Evolutionary conservation across 1,139 yeast genomes (phyloP), one percentile per base, ranked within the genome.

Genomic region (Keqinozyma sinolaborantium): DNA sequence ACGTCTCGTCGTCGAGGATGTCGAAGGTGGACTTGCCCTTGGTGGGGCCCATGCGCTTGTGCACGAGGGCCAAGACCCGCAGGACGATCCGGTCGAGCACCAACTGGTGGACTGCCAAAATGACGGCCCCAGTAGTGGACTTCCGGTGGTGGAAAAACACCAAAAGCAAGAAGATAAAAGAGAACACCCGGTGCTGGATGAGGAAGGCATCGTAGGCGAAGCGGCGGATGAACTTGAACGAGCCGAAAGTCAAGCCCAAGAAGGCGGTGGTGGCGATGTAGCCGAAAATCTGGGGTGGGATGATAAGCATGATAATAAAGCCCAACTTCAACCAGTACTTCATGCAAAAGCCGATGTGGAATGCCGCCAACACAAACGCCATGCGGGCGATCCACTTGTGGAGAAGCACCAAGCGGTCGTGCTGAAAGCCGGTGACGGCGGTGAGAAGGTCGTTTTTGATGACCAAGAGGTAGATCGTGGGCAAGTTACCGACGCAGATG

Each of bases 201-300:
- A 71, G 51, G 40, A 72, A 69, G 38, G 65, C 53, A 30, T 72
- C 77, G 40, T 57, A 72, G 2, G 73, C 64, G 38, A 55, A 53
- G 32, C 51, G 56, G 34, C 78, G 48, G 10, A 72, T 47, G 26
- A 61, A 47, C 32, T 55, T 58, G n/a, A 64, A 29, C 30, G 69
- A 60, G 3, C 59, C 68, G 50, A 64, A 58, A 3, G 60, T 58
- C 35, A 71, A 48, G 24, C 68, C 34, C 16, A 54, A 55, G 44
- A 70, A 56, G 25, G 60, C 51, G 3, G 58, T 56, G 40, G 60
- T 68, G 0, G 76, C 65, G 33, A 71, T 70, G 52, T 68, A 62
- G 5, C 77, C 78, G 48, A 71, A 72, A 14, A 66, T 68, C 40
- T 67, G 73, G 2, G 77, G 77, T 2, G 77, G 78, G 26, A 72